Conservation (phyloP, 2,329 filamentous ascomycete genomes). For the Pseudogymnoascus sp. region DNA sequence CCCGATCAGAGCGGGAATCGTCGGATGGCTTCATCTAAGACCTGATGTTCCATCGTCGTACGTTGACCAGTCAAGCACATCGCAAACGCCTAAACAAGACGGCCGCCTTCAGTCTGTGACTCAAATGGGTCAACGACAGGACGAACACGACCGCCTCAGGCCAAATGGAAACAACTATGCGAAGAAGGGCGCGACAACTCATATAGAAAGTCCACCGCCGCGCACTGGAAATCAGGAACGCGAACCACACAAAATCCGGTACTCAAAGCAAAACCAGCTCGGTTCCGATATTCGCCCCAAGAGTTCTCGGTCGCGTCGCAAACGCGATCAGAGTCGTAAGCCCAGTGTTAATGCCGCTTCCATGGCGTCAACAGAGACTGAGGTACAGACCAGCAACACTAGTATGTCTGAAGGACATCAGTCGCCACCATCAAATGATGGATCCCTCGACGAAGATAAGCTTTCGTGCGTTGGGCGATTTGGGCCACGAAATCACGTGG, state of each 20-base stretch:
- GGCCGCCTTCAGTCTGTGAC: background rate
- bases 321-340: background rate
- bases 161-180: too few relatives aligned
- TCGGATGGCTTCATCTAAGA: background rate
- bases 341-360: background rate
- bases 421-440: background rate
- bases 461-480: background rate
- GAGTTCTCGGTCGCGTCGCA: background rate
- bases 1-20: background rate
- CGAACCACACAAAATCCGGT: background rate
- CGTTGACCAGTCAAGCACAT: background rate
- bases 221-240: background rate
- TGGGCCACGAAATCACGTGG: background rate
- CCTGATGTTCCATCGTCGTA: background rate
- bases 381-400: background rate
- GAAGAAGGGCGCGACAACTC: background rate
- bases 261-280: background rate
- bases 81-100: background rate
- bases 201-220: background rate
- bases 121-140: background rate
- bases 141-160: background rate
- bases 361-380: background rate
- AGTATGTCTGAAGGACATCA: background rate
- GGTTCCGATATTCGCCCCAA: background rate
- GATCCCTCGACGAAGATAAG: background rate